Evolutionary conservation across 1,284 basidiomycete genomes (phyloP), one percentile per base, ranked within the genome.

Genomic region (Ganoderma multipileum): DNA sequence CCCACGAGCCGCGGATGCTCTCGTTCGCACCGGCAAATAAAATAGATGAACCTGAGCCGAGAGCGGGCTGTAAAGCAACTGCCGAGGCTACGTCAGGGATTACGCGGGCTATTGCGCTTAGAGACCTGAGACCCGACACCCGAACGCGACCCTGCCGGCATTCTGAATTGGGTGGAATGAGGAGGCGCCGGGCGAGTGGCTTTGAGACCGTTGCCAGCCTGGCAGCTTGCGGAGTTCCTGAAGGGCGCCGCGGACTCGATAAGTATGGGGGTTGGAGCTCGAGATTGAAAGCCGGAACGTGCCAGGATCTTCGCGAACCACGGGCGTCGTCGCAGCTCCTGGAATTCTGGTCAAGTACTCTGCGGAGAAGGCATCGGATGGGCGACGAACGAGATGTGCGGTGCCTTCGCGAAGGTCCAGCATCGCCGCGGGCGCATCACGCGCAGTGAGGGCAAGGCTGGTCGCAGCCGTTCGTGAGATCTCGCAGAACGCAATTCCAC

Each of bases 361-460:
- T 38, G 55, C 55, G 55, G 55, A 38, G 33, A 23, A 6, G 20
- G 55, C 28, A 58, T n/a, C n/a, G n/a, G 33, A n/a, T 41, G 16
- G 36, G 12, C 39, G 38, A 41, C 38, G 38, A 39, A 60, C 36
- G 12, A 12, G 23, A 28, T n/a, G 23, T 41, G 36, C 38, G 38
- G 58, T 26, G 20, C 57, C 57, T 60, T 60, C 58, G 58, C 58
- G 58, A 60, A 39, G 38, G 12, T 6, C 36, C 33, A 18, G 64
- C 64, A 60, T 65, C 64, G 64, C 57, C 26, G 39, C 33, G 64
- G 64, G 64, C 64, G 64, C 64, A 65, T 65, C 64, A 65, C n/a
- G 38, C 64, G 64, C 64, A 60, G 64, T 23, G 52, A 36, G 12
- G 38, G 63, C n/a, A 12, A 57, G 28, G 14, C 18, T 44, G 55